Evolutionary conservation across 768 basidiomycete genomes (phyloP).

Genomic region (Trametes elegans): DNA sequence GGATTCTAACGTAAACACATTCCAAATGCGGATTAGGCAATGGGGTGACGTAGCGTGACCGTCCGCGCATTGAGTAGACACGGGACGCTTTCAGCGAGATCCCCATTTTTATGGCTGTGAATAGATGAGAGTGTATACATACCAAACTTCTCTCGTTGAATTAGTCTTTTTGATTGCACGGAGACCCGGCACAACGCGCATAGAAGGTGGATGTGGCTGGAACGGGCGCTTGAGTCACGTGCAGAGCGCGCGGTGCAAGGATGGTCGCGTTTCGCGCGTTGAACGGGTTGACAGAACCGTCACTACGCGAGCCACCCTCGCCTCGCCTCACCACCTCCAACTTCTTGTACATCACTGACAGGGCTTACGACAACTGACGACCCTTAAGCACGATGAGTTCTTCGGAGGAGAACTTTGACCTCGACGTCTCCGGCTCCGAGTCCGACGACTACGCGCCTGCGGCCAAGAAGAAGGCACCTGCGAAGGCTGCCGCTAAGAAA

Average conservation of each 20-base stretch:
- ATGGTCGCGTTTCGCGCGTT: conserved; percentile 12
- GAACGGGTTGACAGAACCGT: conserved; percentile 19
- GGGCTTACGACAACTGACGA: not conserved
- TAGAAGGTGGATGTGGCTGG: not conserved
- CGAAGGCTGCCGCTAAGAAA: conserved; percentile 32
- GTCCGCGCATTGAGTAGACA: no score
- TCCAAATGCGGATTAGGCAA: not conserved
- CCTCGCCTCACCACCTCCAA: not conserved
- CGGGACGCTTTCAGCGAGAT: no score
- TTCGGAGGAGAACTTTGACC: conserved; percentile 70
- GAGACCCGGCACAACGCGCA: not conserved
- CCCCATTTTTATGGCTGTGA: no score
- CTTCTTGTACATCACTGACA: not conserved
- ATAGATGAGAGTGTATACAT: no score
- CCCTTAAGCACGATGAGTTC: conserved; percentile 56
- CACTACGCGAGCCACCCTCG: conserved; percentile 18
- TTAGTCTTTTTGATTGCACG: no score
- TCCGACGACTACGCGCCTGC: conserved; percentile 65
- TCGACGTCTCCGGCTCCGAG: conserved; percentile 53
- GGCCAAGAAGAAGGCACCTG: conserved; percentile 43
- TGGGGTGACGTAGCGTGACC: not conserved
- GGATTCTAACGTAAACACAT: not conserved
- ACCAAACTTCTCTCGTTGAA: no score
- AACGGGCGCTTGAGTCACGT: conserved; percentile 10
- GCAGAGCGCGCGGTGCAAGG: conserved; percentile 1